Conservation (phyloP, 108 stramenopile species). For the Parietichytrium sp. region DNA sequence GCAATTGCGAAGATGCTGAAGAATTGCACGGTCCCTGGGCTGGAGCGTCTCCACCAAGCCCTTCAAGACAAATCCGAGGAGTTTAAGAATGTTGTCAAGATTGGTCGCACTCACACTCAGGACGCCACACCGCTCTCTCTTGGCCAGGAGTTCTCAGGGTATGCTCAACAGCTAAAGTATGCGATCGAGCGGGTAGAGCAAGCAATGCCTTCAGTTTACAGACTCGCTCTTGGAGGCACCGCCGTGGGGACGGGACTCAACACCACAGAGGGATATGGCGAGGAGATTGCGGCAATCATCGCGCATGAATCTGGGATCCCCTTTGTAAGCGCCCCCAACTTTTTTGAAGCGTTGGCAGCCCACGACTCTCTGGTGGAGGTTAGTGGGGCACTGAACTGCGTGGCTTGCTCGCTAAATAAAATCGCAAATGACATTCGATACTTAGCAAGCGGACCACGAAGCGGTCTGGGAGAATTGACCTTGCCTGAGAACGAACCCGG, state of each 20-base stretch:
- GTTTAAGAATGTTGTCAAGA: slow-evolving; percentile 85
- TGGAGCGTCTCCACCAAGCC: slow-evolving; percentile 64
- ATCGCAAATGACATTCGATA: slow-evolving; percentile 95
- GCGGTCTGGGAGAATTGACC: slow-evolving; percentile 87
- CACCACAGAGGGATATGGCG: slow-evolving; percentile 83
- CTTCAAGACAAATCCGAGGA: slow-evolving; percentile 70
- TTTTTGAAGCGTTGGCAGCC: slow-evolving; percentile 93
- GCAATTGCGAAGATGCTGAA: slow-evolving; percentile 71
- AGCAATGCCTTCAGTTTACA: slow-evolving; percentile 69
- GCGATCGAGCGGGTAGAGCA: slow-evolving; percentile 74
- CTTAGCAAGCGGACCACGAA: slow-evolving; percentile 87
- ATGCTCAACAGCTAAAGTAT: slow-evolving; percentile 85
- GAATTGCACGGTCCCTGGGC: slow-evolving; percentile 73
- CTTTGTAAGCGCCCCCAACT: slow-evolving; percentile 90
- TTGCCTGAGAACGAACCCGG: slow-evolving; percentile 97
- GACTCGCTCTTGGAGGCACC: slow-evolving; percentile 94
- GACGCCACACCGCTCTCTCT: slow-evolving; percentile 97
- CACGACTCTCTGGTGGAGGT: slow-evolving; percentile 91
- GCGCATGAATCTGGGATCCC: slow-evolving; percentile 82
- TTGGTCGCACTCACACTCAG: slow-evolving; percentile 95
- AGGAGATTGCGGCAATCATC: slow-evolving; percentile 79
- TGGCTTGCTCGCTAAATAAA: slow-evolving; percentile 85
- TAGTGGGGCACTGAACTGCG: slow-evolving; percentile 83
- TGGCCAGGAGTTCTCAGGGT: slow-evolving; percentile 95
- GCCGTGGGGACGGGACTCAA: slow-evolving; percentile 96